Conservation (phyloP, 2,329 filamentous ascomycete species). For the Sporothrix pseudoabietina region DNA sequence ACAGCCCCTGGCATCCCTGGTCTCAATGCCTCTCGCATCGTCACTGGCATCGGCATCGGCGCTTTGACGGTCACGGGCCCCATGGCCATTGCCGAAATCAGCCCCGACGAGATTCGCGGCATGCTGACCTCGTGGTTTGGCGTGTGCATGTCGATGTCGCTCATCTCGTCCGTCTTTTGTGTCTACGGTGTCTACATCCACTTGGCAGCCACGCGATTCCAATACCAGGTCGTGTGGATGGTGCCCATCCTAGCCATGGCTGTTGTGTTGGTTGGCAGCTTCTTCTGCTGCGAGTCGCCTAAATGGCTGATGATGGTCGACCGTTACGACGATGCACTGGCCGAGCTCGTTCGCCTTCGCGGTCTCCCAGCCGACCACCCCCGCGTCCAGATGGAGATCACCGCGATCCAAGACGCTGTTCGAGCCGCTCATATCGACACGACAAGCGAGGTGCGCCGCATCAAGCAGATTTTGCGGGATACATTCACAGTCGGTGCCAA, state of each 20-base stretch:
- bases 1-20: slow-evolving; percentile 30
- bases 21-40: slow-evolving; percentile 46
- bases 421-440: neutral
- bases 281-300: slow-evolving; percentile 42
- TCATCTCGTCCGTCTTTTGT: slow-evolving; percentile 41
- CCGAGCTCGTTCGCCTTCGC: slow-evolving; percentile 40
- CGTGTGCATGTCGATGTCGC: slow-evolving; percentile 43
- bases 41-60: slow-evolving; percentile 44
- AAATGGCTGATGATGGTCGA: slow-evolving; percentile 42
- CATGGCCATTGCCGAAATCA: slow-evolving; percentile 51
- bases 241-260: slow-evolving; percentile 40
- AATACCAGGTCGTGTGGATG: slow-evolving; percentile 43
- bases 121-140: slow-evolving; percentile 47
- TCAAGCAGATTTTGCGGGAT: slow-evolving; percentile 39
- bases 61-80: slow-evolving; percentile 49
- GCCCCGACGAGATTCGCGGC: slow-evolving; percentile 51
- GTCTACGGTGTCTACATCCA: slow-evolving; percentile 43
- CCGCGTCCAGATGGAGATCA: slow-evolving; percentile 38
- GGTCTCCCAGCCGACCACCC: slow-evolving; percentile 40
- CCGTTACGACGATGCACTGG: slow-evolving; percentile 38
- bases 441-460: neutral
- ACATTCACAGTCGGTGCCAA: slow-evolving; percentile 45
- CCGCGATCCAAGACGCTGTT: slow-evolving; percentile 25
- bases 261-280: slow-evolving; percentile 38
- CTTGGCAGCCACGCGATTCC: slow-evolving; percentile 36